Evolutionary conservation across 2,329 filamentous ascomycete species (phyloP), one percentile per base, ranked within the genome.

Genomic region (Pseudocercospora pini-densiflorae): DNA sequence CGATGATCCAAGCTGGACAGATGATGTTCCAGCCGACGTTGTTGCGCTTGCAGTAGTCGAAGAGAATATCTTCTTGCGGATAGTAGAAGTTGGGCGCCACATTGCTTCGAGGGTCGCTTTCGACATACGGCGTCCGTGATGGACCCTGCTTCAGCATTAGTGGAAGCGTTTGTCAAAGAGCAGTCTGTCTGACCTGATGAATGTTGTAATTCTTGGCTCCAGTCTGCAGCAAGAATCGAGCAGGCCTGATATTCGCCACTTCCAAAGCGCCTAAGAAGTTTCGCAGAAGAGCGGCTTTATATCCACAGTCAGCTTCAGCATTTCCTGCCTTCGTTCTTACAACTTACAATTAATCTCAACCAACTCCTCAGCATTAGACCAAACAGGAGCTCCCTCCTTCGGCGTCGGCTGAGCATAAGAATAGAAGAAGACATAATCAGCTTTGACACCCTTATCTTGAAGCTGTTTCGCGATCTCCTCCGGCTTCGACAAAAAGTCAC

Each of bases 61-160:
- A 78, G 1, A 87, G 78, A 3, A 77, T 74, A 66, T 87, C 84
- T 76, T 87, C 84, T 75, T 87, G 84, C 0, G 79, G 74, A 67
- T 86, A 86, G 78, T 87, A 87, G 75, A 87, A 87, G 73, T 87
- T 86, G 1, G 81, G 80, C 64, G 82, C 81, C 0, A 84, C 76
- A 5, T 72, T 71, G 3, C 82, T 75, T 10, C 83, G 66, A 3
- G 81, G 79, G 64, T 84, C 82, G 8, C 77, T 77, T 71, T 87
- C 84, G 61, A 82, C 78, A 51, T 79, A 79, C 0, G 84, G 85
- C 1, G 77, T 77, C 1, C 77, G 72, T 0, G 78, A 69, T 0
- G 82, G 82, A 2, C 84, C 84, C 31, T 84, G 76, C 16, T 31
- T 12, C 5, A 27, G 64, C 69, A 36, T 69, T 55, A 57, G 43